phyloP scores from a whole-genome alignment of 805 yeast genomes.

The Scheffersomyces ergatensis region DNA sequence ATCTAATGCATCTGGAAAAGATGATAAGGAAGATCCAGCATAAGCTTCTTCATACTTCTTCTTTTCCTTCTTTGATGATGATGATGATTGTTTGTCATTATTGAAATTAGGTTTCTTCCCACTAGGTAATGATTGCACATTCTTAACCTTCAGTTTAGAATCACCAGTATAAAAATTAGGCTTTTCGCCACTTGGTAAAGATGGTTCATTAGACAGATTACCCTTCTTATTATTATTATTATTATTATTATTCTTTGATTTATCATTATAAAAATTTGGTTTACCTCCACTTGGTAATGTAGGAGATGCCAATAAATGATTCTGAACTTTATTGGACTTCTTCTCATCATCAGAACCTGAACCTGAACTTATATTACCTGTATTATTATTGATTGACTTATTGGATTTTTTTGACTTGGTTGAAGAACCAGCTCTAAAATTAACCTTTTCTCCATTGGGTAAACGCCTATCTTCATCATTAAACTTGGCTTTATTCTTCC shows the following conservation, averaged over 20 bases:
- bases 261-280: conserved; percentile 21
- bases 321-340: not conserved
- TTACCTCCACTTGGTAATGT: conserved; percentile 28
- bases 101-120: conserved; percentile 24
- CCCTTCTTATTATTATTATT: conserved; percentile 5
- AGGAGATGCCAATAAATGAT: conserved; percentile 7
- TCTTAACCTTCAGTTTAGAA: conserved; percentile 8
- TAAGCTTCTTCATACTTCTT: conserved; percentile 30
- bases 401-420: conserved; percentile 5
- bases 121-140: conserved; percentile 21
- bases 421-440: conserved; percentile 20
- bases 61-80: not conserved
- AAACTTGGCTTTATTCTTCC: conserved; percentile 2
- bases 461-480: conserved; percentile 16
- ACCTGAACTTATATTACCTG: not conserved
- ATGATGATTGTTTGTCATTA: conserved; percentile 10
- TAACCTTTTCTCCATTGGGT: conserved; percentile 29
- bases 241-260: conserved; percentile 3
- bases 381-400: too few species aligned
- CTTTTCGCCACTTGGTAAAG: conserved; percentile 27
- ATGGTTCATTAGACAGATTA: conserved; percentile 9
- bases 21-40: conserved; percentile 58
- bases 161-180: conserved; percentile 17
- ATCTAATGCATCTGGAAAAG: conserved; percentile 54
- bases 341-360: not conserved